Conservation (phyloP, 2,329 filamentous ascomycete species). For the Fusarium sp. region DNA sequence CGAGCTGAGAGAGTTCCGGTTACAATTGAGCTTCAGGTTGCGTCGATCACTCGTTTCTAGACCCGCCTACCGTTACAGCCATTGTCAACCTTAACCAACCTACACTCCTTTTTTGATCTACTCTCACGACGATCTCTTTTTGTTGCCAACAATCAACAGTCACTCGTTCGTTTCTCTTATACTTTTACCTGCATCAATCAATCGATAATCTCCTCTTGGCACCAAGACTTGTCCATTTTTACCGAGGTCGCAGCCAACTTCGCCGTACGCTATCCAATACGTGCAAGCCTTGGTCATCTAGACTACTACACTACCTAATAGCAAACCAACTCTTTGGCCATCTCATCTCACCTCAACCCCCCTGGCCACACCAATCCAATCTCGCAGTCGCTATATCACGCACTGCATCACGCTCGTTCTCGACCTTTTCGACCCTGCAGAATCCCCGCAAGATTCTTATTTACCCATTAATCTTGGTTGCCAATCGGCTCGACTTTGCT, state of each 20-base stretch:
- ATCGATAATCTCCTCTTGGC: conserved; percentile 5
- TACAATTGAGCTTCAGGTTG: conserved; percentile 21
- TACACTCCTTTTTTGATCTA: conserved; percentile 9
- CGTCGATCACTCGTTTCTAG: conserved; percentile 42
- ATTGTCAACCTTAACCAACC: conserved; percentile 8
- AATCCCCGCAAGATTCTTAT: conserved; percentile 23
- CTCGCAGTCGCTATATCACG: conserved; percentile 24
- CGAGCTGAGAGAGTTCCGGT: conserved; percentile 24
- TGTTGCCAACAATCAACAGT: conserved; percentile 6
- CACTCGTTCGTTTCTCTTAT: neutral
- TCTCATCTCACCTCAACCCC: conserved; percentile 27
- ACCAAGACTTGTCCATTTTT: neutral
- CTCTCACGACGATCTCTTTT: conserved; percentile 33
- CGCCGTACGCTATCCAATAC: conserved; percentile 1
- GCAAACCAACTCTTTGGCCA: conserved; percentile 16
- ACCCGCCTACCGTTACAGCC: conserved; percentile 28
- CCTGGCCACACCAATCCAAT: conserved; percentile 35
- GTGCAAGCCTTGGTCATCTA: neutral
- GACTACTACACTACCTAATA: conserved; percentile 18
- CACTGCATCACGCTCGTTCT: conserved; percentile 24
- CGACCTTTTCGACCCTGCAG: conserved; percentile 14
- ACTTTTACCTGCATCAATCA: neutral
- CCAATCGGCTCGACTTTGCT: neutral
- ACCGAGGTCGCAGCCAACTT: neutral
- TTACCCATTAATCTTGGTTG: conserved; percentile 15